Conservation (phyloP, 192 early-diverging fungal genomes). For the Linnemannia hyalina region DNA sequence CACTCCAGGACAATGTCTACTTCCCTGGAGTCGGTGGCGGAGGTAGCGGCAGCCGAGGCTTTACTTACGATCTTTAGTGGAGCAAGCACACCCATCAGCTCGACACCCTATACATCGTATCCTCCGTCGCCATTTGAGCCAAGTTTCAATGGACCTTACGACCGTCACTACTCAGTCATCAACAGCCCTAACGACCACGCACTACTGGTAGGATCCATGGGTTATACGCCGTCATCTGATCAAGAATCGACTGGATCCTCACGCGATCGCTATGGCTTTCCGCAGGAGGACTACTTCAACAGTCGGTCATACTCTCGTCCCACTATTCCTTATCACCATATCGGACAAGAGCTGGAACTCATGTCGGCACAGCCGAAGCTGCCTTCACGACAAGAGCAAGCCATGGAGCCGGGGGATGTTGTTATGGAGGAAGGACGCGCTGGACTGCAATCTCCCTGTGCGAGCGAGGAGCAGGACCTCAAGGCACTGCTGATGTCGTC, state of each 20-base stretch:
- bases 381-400: neutral
- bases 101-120: slow-evolving; percentile 42
- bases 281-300: slow-evolving; percentile 39
- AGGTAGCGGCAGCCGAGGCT: slow-evolving; percentile 52
- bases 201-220: slow-evolving; percentile 26
- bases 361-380: neutral
- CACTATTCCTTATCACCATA: slow-evolving; percentile 32
- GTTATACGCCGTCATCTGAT: slow-evolving; percentile 12
- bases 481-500: neutral
- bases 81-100: slow-evolving; percentile 21
- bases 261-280: neutral
- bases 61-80: slow-evolving; percentile 52
- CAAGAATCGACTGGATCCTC: slow-evolving; percentile 7
- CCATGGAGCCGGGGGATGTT: neutral
- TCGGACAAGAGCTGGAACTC: slow-evolving; percentile 24
- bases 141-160: slow-evolving; percentile 1
- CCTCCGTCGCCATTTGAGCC: slow-evolving; percentile 48
- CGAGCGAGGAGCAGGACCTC: neutral
- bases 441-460: neutral
- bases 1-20: slow-evolving; percentile 35
- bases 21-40: slow-evolving; percentile 45
- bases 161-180: slow-evolving; percentile 17
- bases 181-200: slow-evolving; percentile 22
- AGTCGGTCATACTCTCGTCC: slow-evolving; percentile 8
- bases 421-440: slow-evolving; percentile 2